Conservation (phyloP, 345 rosid species). For the Aurinia saxatilis region DNA sequence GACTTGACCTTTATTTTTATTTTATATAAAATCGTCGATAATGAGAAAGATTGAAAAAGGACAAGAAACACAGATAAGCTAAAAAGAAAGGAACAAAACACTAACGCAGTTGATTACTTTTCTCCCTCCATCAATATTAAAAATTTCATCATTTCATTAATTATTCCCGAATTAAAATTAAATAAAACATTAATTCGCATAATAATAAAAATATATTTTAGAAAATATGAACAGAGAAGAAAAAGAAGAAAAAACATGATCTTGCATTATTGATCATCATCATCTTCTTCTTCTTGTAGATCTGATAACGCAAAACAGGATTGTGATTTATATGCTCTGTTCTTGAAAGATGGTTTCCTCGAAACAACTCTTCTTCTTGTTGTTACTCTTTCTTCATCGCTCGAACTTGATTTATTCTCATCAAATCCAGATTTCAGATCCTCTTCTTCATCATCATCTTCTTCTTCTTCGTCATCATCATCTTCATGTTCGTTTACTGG, state of each 20-base stretch:
- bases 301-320: constrained; percentile 71
- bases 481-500: constrained; percentile 40
- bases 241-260: neutral
- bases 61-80: constrained; percentile 27
- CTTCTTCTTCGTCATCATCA: constrained; percentile 15
- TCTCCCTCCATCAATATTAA: constrained; percentile 10
- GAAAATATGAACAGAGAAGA: constrained; percentile 22
- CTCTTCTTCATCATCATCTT: neutral
- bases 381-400: constrained; percentile 1
- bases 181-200: constrained; percentile 14
- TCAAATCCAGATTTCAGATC: constrained; percentile 20
- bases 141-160: neutral
- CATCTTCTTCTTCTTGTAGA: constrained; percentile 46
- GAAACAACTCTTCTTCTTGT: neutral
- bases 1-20: constrained; percentile 1
- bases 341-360: constrained; percentile 23
- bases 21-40: too few relatives aligned
- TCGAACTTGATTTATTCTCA: constrained; percentile 20
- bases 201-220: constrained; percentile 8
- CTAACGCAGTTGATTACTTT: constrained; percentile 15
- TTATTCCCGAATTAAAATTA: neutral
- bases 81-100: constrained; percentile 5
- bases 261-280: constrained; percentile 20
- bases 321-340: constrained; percentile 37
- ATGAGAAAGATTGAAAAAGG: constrained; percentile 11